These are phyloP conservation scores for Claviceps sorghi DNA, from an alignment of 2,329 filamentous ascomycete genomes.

Conservation along the genomic window DNA sequence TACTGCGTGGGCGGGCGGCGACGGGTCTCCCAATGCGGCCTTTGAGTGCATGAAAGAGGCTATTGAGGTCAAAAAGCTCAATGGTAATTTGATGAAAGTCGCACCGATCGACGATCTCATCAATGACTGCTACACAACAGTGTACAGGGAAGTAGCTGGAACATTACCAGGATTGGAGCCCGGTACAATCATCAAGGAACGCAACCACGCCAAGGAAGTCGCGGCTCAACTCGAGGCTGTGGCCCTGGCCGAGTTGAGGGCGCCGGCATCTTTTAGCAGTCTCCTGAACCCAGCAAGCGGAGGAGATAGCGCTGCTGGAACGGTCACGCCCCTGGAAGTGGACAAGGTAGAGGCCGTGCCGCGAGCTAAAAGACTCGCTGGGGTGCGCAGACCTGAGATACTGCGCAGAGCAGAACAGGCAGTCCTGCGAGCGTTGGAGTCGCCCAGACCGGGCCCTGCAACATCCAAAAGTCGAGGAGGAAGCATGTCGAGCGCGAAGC, in stretches of 20 bases:
- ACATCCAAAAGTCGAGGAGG: slow-evolving; percentile 34
- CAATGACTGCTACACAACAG: slow-evolving; percentile 69
- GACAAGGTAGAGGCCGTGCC: slow-evolving; percentile 28
- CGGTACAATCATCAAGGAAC: slow-evolving; percentile 31
- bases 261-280: slow-evolving; percentile 23
- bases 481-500: slow-evolving; percentile 37
- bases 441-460: slow-evolving; percentile 26
- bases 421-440: slow-evolving; percentile 35
- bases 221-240: slow-evolving; percentile 23
- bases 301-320: slow-evolving; percentile 21
- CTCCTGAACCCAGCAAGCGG: slow-evolving; percentile 29
- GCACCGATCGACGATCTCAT: slow-evolving; percentile 84
- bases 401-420: slow-evolving; percentile 48
- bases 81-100: slow-evolving; percentile 75
- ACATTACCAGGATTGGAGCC: slow-evolving; percentile 38
- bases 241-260: slow-evolving; percentile 13
- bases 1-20: slow-evolving; percentile 35
- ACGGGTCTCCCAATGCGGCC: slow-evolving; percentile 24
- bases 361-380: slow-evolving; percentile 24
- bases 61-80: slow-evolving; percentile 54
- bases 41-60: slow-evolving; percentile 43
- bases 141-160: slow-evolving; percentile 55
- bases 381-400: slow-evolving; percentile 41
- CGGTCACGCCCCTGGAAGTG: slow-evolving; percentile 21
- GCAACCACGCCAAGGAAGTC: slow-evolving; percentile 27